Percentiles rank a stretch among this genome's conserved stretches.
These are phyloP conservation scores for Aspergillus sp. DNA, from an alignment of 2,329 filamentous ascomycete species.

Conservation along the genomic window DNA sequence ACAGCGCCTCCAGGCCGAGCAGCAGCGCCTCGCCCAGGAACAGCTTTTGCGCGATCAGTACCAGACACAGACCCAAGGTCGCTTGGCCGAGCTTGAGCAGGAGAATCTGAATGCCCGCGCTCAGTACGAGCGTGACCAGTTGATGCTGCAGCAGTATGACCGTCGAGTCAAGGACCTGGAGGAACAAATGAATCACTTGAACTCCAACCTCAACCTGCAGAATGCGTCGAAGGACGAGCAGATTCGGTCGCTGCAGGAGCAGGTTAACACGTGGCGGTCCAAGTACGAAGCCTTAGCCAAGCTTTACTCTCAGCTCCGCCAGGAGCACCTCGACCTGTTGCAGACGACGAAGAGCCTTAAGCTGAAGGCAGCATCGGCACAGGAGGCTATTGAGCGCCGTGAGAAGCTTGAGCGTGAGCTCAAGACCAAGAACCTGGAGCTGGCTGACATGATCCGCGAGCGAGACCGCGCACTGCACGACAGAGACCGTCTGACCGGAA, in stretches of 20 bases:
- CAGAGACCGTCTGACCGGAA: slow-evolving; percentile 81
- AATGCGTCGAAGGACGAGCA: slow-evolving; percentile 90
- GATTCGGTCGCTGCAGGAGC: slow-evolving; percentile 87
- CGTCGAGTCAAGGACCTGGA: slow-evolving; percentile 91
- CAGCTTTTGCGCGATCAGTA: slow-evolving; percentile 85
- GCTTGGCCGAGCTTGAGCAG: slow-evolving; percentile 90
- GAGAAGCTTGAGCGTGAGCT: slow-evolving; percentile 97
- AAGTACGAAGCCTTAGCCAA: slow-evolving; percentile 98
- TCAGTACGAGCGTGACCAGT: slow-evolving; percentile 94
- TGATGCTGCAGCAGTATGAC: slow-evolving; percentile 97
- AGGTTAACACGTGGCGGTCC: slow-evolving; percentile 94
- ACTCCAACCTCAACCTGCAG: slow-evolving; percentile 81
- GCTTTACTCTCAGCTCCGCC: slow-evolving; percentile 91
- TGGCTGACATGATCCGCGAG: slow-evolving; percentile 98
- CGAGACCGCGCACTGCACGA: slow-evolving; percentile 91
- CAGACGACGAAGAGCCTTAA: slow-evolving; percentile 97
- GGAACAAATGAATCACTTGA: slow-evolving; percentile 78
- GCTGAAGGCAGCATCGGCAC: slow-evolving; percentile 92
- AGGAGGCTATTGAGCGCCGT: slow-evolving; percentile 91
- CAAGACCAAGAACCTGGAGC: slow-evolving; percentile 98
- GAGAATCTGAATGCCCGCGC: slow-evolving; percentile 93
- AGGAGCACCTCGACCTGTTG: slow-evolving; percentile 90
- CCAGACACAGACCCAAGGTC: slow-evolving; percentile 90
- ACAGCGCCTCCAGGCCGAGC: slow-evolving; percentile 81
- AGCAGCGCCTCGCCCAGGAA: slow-evolving; percentile 88